Conservation (phyloP, 2,329 filamentous ascomycete genomes). For the Eutypa lata region DNA sequence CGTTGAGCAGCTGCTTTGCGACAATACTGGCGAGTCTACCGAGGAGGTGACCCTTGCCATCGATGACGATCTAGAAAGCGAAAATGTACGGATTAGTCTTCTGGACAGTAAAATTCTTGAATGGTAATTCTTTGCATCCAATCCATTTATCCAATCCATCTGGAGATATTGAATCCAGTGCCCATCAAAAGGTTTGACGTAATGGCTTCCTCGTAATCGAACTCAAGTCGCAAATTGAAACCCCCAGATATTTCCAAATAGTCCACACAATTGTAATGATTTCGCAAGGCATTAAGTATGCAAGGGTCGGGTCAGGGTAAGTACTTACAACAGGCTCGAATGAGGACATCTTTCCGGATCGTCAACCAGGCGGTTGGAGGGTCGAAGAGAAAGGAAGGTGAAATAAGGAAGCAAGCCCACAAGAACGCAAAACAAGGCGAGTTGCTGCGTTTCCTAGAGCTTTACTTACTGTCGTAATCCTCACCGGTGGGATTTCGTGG, state of each 20-base stretch:
- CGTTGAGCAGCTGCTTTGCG: conserved; percentile 97
- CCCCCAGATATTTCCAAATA: no score
- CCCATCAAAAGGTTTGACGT: no score
- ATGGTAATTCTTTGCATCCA: no score
- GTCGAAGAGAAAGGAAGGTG: conserved; percentile 20
- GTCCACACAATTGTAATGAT: no score
- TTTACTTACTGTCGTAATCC: conserved; percentile 12
- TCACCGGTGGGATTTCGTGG: conserved; percentile 17
- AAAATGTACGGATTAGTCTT: conserved; percentile 28
- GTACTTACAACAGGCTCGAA: conserved; percentile 69
- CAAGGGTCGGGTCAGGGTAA: conserved; percentile 6
- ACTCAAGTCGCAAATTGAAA: no score
- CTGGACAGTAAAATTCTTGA: neutral
- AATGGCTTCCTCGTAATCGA: no score
- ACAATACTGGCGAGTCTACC: conserved; percentile 97
- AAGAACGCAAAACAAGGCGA: conserved; percentile 22
- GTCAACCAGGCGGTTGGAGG: conserved; percentile 26
- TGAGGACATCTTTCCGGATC: conserved; percentile 59
- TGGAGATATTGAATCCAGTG: no score
- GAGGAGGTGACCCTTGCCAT: conserved; percentile 99
- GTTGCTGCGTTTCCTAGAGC: neutral
- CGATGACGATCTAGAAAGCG: conserved; percentile 80
- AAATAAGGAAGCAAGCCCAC: conserved; percentile 22
- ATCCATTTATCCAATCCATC: no score
- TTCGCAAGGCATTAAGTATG: no score